Base-by-base conservation (phyloP, 352 stramenopile genomes). In the Ochromonadaceae sp. region DNA sequence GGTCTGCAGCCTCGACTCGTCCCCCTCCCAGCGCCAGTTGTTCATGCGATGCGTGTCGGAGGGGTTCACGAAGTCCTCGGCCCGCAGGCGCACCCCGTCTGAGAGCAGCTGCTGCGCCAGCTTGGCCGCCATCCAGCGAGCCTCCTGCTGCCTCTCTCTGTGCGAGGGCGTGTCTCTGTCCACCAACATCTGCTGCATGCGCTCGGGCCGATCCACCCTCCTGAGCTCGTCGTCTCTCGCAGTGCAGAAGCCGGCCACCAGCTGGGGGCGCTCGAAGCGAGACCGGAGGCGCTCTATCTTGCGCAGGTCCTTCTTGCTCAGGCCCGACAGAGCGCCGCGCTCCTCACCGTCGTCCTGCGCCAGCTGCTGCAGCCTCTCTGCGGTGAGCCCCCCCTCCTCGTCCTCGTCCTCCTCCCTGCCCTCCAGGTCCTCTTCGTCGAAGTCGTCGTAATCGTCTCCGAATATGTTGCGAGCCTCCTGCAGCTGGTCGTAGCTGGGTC, bases 401-500 rank as follows among this genome's bases (percentile, higher is more conserved):
- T 39, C 15, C 56, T 65, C 41, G 32, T 65, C 39, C 9, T 53
- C 9, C 28, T 53, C 44, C 14, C n/a, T 22, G 9, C 34, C 44
- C 15, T 53, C 44, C 9, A 4, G 4, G 28, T 4, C 4, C 30
- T 65, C 57, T n/a, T 65, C 41, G 1, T 17, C 20, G 7, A 43
- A 65, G 30, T 65, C 57, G 32, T 65, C 57, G 34, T 43, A 65
- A 1, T 34, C 57, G 20, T 39, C 57, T 14, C 57, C 57, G 28
- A 65, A 65, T 20, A 65, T 52, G n/a, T 35, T 44, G 9, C 3
- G 20, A 55, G 57, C 57, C 31, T 65, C 57, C 35, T 26, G 2
- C 39, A 61, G 30, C 34, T 55, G 57, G 32, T 52, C 39, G 15
- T 28, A 10, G 34, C 15, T 15, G 15, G 10, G 26, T 4, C 28